Evolutionary conservation across 1,284 basidiomycete species (phyloP).

Genomic region (Entoloma clypeatum): DNA sequence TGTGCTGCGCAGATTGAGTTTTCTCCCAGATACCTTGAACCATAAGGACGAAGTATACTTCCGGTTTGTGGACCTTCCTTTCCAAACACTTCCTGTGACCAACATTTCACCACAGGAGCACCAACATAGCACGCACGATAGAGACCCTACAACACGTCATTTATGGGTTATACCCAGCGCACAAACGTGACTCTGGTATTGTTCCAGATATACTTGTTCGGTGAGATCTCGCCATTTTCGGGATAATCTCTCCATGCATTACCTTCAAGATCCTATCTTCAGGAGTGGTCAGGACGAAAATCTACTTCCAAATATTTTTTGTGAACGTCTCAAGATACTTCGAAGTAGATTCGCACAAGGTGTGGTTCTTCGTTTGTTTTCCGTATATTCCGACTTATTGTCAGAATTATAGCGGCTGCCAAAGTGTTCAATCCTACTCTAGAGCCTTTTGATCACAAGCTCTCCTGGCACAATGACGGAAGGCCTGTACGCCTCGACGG

Average conservation of each 20-base stretch:
- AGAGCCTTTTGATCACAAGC: conserved; percentile 56
- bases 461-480: conserved; percentile 71
- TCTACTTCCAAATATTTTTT: conserved; percentile 66
- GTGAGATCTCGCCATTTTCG: conserved; percentile 30
- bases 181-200: conserved; percentile 42
- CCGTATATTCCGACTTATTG: neutral
- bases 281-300: conserved; percentile 75
- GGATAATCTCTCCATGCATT: neutral
- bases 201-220: conserved; percentile 55
- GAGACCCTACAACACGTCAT: conserved; percentile 75
- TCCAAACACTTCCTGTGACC: neutral
- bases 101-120: conserved; percentile 36
- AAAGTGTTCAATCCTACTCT: conserved; percentile 63
- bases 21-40: conserved; percentile 55
- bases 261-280: neutral
- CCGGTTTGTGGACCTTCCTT: conserved; percentile 35
- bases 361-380: conserved; percentile 1
- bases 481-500: conserved; percentile 72
- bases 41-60: conserved; percentile 58
- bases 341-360: conserved; percentile 48
- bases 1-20: conserved; percentile 46
- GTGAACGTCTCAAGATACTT: conserved; percentile 62
- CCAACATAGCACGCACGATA: conserved; percentile 74
- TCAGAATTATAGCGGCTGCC: conserved; percentile 51
- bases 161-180: conserved; percentile 64